Evolutionary conservation across 805 yeast species (phyloP), one percentile per base, ranked within the genome.

Genomic region (Candida dajiaensis): DNA sequence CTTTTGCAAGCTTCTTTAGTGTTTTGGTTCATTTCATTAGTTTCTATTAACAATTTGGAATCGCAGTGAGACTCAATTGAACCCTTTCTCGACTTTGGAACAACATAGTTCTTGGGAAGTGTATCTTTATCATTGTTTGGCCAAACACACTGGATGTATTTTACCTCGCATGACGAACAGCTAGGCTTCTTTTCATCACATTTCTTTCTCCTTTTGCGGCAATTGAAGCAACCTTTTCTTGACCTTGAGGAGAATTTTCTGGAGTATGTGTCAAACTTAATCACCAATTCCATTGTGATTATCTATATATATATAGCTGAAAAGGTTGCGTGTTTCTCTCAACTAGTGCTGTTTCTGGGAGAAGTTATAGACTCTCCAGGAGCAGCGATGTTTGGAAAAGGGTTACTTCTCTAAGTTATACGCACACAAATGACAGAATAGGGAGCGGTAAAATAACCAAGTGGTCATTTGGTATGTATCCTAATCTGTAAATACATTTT

Each of bases 131-230:
- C 12, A 36, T 36, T 45, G 10, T 45, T 42, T 8, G 63, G 63
- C 62, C 63, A 57, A 1, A 50, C 47, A 42, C 55, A 70, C 44
- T 38, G 60, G 54, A 59, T 48, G 21, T 56, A 47, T 50, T 72
- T 71, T 9, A 61, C 50, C 10, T 57, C 42, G 53, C 82, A 77
- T 41, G 70, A 70, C 9, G 66, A 62, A 49, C 75, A 70, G 47
- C 55, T 53, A 8, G 75, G 74, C 44, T 62, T 71, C 16, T 58
- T 63, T 53, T 78, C 82, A 53, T 78, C 82, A 62, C 86, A 81
- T 67, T 80, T 81, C 69, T 81, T 73, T 67, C 81, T 80, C 54
- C 85, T 70, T 56, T 74, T 76, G 38, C 85, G 71, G 58, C 59
- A 55, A 28, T 55, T 55, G 44, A 55, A 54, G 22, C 59, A 55